These are phyloP conservation scores for Cucurbita maxima DNA, from an alignment of 306 rosid genomes.

Conservation along the genomic window DNA sequence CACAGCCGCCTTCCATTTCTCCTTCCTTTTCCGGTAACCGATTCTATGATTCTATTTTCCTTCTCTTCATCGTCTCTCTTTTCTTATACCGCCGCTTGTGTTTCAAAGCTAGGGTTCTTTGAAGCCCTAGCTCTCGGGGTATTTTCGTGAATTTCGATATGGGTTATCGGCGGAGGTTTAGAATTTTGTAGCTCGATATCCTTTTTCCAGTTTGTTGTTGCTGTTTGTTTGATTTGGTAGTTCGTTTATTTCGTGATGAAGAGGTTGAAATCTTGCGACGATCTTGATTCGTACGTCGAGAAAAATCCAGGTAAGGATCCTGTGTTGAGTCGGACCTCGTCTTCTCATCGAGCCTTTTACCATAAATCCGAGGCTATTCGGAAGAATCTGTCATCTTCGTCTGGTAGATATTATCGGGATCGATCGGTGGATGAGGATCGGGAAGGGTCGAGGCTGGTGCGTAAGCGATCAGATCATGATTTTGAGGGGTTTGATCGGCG, in stretches of 20 bases:
- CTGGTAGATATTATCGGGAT: constrained; percentile 54
- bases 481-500: constrained; percentile 68
- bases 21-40: background rate
- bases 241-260: constrained; percentile 31
- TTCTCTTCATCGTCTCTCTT: background rate
- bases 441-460: constrained; percentile 44
- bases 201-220: background rate
- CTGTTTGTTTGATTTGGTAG: background rate
- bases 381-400: constrained; percentile 42
- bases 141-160: background rate
- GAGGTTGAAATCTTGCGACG: constrained; percentile 85
- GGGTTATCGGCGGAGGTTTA: background rate
- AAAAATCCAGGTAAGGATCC: constrained; percentile 20
- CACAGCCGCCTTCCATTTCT: background rate
- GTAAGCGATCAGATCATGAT: constrained; percentile 78
- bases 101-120: background rate
- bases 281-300: constrained; percentile 59
- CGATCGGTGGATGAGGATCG: constrained; percentile 65
- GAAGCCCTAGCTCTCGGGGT: background rate
- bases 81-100: background rate
- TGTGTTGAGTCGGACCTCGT: constrained; percentile 42
- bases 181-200: background rate
- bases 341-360: constrained; percentile 49
- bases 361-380: constrained; percentile 48
- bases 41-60: background rate